Evolutionary conservation across 1,284 basidiomycete species (phyloP).

Genomic region (Moniliella sp.): DNA sequence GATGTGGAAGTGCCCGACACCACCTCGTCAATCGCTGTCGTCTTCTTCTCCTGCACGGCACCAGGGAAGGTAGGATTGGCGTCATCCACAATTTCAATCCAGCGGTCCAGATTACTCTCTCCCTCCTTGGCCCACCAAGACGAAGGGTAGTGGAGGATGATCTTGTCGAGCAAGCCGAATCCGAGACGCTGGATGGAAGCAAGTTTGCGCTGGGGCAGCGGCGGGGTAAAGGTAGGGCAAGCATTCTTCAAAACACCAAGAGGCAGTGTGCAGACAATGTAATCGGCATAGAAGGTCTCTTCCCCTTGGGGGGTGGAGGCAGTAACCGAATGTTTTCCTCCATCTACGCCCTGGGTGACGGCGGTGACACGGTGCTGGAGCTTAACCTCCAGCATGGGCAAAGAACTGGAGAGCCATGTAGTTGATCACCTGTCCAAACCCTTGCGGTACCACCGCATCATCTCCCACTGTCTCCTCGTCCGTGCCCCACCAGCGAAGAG

Average conservation of each 20-base stretch:
- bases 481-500: slow-evolving; percentile 4
- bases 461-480: slow-evolving; percentile 3
- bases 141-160: slow-evolving; percentile 2
- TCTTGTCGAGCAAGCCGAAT: slow-evolving; percentile 3
- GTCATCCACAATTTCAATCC: too few relatives aligned
- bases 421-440: slow-evolving; percentile 2
- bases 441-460: slow-evolving; percentile 3
- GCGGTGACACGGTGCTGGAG: too few relatives aligned
- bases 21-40: not conserved
- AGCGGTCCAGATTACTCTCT: too few relatives aligned
- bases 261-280: not conserved
- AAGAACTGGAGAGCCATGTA: too few relatives aligned
- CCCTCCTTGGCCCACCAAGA: slow-evolving; percentile 3
- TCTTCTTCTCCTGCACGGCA: too few relatives aligned
- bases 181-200: slow-evolving; percentile 1
- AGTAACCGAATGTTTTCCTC: too few relatives aligned
- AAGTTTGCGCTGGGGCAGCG: slow-evolving; percentile 1
- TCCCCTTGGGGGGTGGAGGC: too few relatives aligned
- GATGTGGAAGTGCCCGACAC: not conserved
- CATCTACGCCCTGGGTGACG: too few relatives aligned
- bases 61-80: too few relatives aligned
- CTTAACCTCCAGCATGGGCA: too few relatives aligned
- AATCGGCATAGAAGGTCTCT: not conserved
- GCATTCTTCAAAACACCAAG: not conserved
- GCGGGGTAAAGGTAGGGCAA: not conserved